Conservation (phyloP, 2,329 filamentous ascomycete genomes). For the Colletotrichum sp. region DNA sequence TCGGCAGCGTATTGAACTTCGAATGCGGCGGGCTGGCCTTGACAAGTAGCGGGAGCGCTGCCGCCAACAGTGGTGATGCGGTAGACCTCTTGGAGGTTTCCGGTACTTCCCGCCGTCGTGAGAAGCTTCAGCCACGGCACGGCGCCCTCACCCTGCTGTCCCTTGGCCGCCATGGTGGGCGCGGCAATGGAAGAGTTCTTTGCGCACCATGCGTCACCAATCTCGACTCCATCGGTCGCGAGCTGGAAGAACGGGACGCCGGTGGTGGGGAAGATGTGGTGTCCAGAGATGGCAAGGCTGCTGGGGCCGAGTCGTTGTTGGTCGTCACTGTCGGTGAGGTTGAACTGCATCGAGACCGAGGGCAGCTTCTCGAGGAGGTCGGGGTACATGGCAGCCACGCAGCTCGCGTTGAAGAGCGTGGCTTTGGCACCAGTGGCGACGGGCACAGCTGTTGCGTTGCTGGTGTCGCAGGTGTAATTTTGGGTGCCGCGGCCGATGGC, state of each 20-base stretch:
- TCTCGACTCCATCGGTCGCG: slow-evolving; percentile 55
- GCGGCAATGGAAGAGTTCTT: slow-evolving; percentile 68
- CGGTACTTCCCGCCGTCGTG: slow-evolving; percentile 58
- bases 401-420: slow-evolving; percentile 86
- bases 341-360: slow-evolving; percentile 70
- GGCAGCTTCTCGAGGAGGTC: slow-evolving; percentile 70
- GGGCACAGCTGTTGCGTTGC: slow-evolving; percentile 65
- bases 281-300: slow-evolving; percentile 70
- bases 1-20: slow-evolving; percentile 81
- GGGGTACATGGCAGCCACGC: slow-evolving; percentile 73
- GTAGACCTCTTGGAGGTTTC: slow-evolving; percentile 76
- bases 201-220: slow-evolving; percentile 66
- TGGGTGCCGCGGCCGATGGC: slow-evolving; percentile 87
- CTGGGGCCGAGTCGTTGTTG: slow-evolving; percentile 53
- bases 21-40: slow-evolving; percentile 67
- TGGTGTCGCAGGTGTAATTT: slow-evolving; percentile 85
- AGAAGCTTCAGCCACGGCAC: slow-evolving; percentile 83
- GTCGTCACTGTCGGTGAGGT: slow-evolving; percentile 40
- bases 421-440: slow-evolving; percentile 76
- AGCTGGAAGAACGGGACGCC: slow-evolving; percentile 84
- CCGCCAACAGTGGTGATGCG: slow-evolving; percentile 86
- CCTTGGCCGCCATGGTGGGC: slow-evolving; percentile 63
- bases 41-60: slow-evolving; percentile 74
- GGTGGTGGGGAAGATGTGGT: slow-evolving; percentile 79
- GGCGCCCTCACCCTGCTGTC: slow-evolving; percentile 67